Evolutionary conservation across 176 grass and related monocot genomes (phyloP).

Genomic region (Dactylis glomerata): DNA sequence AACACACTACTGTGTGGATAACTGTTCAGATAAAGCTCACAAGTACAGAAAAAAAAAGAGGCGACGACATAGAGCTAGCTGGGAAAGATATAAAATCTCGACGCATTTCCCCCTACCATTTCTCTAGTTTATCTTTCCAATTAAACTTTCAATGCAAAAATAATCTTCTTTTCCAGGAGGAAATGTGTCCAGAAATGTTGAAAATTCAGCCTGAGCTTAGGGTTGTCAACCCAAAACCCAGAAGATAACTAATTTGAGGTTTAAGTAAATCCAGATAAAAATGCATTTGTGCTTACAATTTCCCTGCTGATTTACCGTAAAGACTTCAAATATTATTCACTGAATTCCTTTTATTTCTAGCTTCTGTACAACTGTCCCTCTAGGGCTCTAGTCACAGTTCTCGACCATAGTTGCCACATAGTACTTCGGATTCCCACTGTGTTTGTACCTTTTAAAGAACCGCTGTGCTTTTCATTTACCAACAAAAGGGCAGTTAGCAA

Average conservation of each 20-base stretch:
- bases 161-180: not conserved
- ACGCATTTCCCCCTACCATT: no score
- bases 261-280: no score
- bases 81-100: no score
- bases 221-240: not conserved
- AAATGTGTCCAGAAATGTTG: not conserved
- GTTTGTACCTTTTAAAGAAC: not conserved
- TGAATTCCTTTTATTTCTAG: not conserved
- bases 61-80: no score
- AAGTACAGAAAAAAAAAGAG: no score
- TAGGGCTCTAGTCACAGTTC: not conserved
- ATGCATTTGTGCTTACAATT: not conserved
- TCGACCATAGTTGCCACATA: not conserved
- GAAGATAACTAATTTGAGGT: not conserved
- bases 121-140: not conserved
- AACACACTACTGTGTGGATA: not conserved
- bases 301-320: not conserved
- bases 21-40: not conserved
- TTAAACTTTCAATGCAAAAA: not conserved
- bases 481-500: not conserved
- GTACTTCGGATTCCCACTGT: not conserved
- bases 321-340: not conserved
- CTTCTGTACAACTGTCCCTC: not conserved
- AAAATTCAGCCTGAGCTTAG: not conserved
- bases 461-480: slow-evolving; percentile 43